A percentile compares a stretch with the other conserved stretches of the same genome.
Evolutionary conservation across 108 stramenopile genomes (phyloP).

Genomic region (Cyclotella cryptica): DNA sequence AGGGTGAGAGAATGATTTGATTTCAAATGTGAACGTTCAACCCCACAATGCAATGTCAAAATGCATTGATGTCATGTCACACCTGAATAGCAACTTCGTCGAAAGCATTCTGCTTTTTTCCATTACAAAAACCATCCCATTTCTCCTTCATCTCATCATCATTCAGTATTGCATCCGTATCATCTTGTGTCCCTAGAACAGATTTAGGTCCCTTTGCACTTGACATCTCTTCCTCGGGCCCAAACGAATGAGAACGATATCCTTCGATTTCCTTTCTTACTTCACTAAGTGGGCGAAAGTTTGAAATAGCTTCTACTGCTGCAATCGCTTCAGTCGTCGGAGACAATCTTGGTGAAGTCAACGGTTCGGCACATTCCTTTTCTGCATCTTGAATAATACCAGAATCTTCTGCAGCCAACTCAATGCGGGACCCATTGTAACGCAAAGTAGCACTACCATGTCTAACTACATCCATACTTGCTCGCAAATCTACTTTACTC

Average conservation of each 20-base stretch:
- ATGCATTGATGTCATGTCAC: neutral
- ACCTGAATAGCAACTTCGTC: constrained; percentile 42
- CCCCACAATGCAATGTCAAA: neutral
- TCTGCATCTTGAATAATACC: neutral
- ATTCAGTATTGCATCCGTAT: neutral
- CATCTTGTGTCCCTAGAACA: neutral
- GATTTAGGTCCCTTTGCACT: neutral
- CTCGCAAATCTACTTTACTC: constrained; percentile 20
- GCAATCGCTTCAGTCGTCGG: constrained; percentile 38
- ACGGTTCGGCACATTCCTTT: neutral
- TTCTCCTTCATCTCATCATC: constrained; percentile 17
- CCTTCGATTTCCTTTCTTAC: constrained; percentile 26
- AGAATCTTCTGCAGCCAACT: neutral
- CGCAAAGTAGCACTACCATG: constrained; percentile 9
- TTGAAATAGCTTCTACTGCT: constrained; percentile 44
- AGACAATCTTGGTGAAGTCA: constrained; percentile 20
- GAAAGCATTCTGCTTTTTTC: constrained; percentile 35
- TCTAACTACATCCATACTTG: neutral
- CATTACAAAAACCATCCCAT: constrained; percentile 33
- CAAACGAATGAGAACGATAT: constrained; percentile 12
- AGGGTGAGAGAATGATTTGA: neutral
- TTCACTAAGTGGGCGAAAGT: constrained; percentile 32
- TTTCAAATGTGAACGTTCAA: neutral
- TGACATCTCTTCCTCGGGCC: neutral
- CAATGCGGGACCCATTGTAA: neutral